A percentile compares a stretch with the other conserved stretches of the same genome.
Evolutionary conservation across 2,329 filamentous ascomycete genomes (phyloP).

Genomic region (Decorospora gaudefroyi): DNA sequence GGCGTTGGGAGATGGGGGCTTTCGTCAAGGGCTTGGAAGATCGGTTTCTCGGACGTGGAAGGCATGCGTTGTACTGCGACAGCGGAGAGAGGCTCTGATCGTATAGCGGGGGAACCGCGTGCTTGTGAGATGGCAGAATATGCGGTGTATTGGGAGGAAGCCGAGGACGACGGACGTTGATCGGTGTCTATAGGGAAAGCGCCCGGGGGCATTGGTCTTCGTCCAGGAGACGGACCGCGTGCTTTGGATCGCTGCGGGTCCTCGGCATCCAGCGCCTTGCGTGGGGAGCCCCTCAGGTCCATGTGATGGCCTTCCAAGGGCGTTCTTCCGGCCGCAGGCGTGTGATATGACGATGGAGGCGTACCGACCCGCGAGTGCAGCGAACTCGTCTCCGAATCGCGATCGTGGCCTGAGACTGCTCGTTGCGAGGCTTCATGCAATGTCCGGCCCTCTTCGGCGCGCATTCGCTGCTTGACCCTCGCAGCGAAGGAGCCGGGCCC

Average conservation of each 20-base stretch:
- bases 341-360: slow-evolving; percentile 29
- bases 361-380: slow-evolving; percentile 29
- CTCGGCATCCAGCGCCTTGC: slow-evolving; percentile 25
- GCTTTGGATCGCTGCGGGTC: slow-evolving; percentile 41
- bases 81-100: slow-evolving; percentile 29
- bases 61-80: slow-evolving; percentile 24
- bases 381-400: slow-evolving; percentile 41
- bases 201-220: slow-evolving; percentile 33
- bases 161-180: slow-evolving; percentile 30
- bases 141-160: slow-evolving; percentile 35
- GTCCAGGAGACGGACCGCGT: slow-evolving; percentile 36
- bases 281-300: slow-evolving; percentile 21
- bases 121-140: slow-evolving; percentile 31
- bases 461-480: slow-evolving; percentile 56
- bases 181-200: slow-evolving; percentile 34
- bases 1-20: slow-evolving; percentile 30
- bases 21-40: slow-evolving; percentile 25
- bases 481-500: slow-evolving; percentile 53
- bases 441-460: slow-evolving; percentile 57
- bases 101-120: slow-evolving; percentile 26
- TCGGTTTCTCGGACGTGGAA: slow-evolving; percentile 20
- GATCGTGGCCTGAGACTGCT: slow-evolving; percentile 25
- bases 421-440: slow-evolving; percentile 52
- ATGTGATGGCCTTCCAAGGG: slow-evolving; percentile 25
- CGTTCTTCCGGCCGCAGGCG: slow-evolving; percentile 25